These are phyloP conservation scores for Phytophthora uliginosa DNA, from an alignment of 352 stramenopile species.

Conservation along the genomic window DNA sequence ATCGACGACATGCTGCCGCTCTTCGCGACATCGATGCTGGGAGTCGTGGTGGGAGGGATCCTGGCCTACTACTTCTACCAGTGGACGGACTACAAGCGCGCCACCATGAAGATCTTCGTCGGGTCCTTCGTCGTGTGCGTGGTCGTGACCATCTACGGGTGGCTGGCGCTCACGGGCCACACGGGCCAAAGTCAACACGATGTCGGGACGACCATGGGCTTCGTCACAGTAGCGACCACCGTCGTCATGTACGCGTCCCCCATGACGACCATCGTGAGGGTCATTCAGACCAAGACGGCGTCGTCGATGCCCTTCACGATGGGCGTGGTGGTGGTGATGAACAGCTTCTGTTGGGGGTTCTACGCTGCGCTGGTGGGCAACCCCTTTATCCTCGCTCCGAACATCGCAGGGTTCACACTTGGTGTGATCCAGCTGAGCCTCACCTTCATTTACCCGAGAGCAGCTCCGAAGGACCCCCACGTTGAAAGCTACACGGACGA, in stretches of 20 bases:
- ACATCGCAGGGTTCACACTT: conserved; percentile 33
- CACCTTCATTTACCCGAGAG: conserved; percentile 45
- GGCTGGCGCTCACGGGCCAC: conserved; percentile 32
- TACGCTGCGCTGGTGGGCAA: conserved; percentile 20
- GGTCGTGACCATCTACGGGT: conserved; percentile 28
- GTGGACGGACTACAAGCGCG: conserved; percentile 17
- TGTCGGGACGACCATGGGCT: conserved; percentile 43
- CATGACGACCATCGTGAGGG: conserved; percentile 51
- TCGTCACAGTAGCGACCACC: conserved; percentile 52
- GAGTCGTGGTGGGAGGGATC: conserved; percentile 16
- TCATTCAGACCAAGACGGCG: conserved; percentile 32
- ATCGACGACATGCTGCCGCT: conserved; percentile 31
- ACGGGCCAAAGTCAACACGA: conserved; percentile 26
- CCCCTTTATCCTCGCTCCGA: conserved; percentile 45
- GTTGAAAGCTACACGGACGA: background rate
- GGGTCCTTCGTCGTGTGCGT: conserved; percentile 5
- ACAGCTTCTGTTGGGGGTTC: conserved; percentile 23
- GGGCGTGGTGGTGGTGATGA: conserved; percentile 26
- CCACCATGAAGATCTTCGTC: conserved; percentile 1
- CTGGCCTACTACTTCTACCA: conserved; percentile 26
- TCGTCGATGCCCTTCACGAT: conserved; percentile 36
- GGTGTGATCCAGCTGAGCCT: conserved; percentile 45
- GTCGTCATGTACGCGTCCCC: conserved; percentile 61
- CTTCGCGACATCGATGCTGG: conserved; percentile 23
- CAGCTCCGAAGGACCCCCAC: background rate